phyloP scores from a whole-genome alignment of 2,329 filamentous ascomycete species.

The Fonsecaea multimorphosa region DNA sequence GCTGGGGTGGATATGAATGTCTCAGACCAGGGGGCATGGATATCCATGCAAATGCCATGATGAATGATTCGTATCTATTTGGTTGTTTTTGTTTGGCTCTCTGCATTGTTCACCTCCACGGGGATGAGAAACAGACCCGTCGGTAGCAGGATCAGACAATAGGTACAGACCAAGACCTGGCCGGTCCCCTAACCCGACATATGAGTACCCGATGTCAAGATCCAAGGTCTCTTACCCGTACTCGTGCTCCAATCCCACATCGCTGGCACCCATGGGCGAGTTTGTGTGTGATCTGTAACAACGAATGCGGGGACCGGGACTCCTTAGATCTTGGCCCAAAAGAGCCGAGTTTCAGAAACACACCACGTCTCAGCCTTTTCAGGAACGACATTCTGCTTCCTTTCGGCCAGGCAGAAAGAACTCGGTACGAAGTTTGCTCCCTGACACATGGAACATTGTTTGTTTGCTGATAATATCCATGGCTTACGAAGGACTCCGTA shows the following conservation, averaged over 20 bases:
- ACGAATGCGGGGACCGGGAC: neutral
- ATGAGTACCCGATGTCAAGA: neutral
- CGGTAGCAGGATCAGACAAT: neutral
- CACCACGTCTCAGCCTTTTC: conserved; percentile 9
- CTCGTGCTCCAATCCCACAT: neutral
- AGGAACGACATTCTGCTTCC: too few relatives aligned
- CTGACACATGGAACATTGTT: neutral
- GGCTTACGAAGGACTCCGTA: too few relatives aligned
- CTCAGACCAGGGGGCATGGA: neutral
- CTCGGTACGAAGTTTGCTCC: neutral
- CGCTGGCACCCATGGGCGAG: neutral
- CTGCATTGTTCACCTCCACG: neutral
- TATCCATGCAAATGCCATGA: neutral
- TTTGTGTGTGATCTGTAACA: neutral
- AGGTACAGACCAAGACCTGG: neutral
- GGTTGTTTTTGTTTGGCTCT: neutral
- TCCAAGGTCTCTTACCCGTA: neutral
- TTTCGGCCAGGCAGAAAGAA: too few relatives aligned
- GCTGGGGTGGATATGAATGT: neutral
- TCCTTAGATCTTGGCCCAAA: neutral
- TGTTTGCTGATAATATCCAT: neutral
- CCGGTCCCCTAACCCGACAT: neutral
- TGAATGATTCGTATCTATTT: neutral
- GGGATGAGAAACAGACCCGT: neutral
- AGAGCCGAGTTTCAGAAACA: conserved; percentile 4